A percentile compares a stretch with the other conserved stretches of the same genome.
Evolutionary conservation across 768 basidiomycete species (phyloP).

Genomic region (Boletus reticuloceps): DNA sequence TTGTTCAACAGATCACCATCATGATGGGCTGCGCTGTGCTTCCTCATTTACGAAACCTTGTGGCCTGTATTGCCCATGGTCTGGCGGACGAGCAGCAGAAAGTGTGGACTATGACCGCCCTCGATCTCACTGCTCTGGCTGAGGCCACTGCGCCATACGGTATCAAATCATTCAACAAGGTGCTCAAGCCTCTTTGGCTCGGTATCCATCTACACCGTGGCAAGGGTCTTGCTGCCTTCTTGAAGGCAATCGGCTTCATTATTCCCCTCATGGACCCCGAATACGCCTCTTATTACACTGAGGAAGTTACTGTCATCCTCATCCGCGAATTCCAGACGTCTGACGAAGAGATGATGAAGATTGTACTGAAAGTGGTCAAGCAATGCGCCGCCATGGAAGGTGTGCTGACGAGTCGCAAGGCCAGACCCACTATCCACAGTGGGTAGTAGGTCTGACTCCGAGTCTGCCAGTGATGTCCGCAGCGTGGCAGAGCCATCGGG

Average conservation of each 20-base stretch:
- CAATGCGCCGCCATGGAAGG: constrained; percentile 99
- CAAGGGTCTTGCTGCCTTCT: constrained; percentile 74
- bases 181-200: constrained; percentile 77
- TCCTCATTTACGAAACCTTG: constrained; percentile 93
- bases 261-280: constrained; percentile 99
- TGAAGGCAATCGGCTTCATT: constrained; percentile 97
- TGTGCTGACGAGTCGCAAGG: constrained; percentile 29
- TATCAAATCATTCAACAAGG: constrained; percentile 99
- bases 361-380: constrained; percentile 97
- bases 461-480: too few species aligned
- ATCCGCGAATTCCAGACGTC: constrained; percentile 98
- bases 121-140: constrained; percentile 84
- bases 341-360: constrained; percentile 99
- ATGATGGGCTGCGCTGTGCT: constrained; percentile 99
- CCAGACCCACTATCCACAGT: too few species aligned
- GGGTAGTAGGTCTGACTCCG: too few species aligned
- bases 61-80: constrained; percentile 89
- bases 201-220: constrained; percentile 78
- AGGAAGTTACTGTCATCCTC: constrained; percentile 95
- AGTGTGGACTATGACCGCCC: constrained; percentile 76
- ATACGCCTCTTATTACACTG: constrained; percentile 98
- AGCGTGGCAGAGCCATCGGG: too few species aligned
- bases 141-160: constrained; percentile 98
- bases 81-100: constrained; percentile 78
- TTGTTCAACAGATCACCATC: constrained; percentile 98